These are phyloP conservation scores for Lepiota venenata DNA, from an alignment of 768 basidiomycete species.

Conservation along the genomic window DNA sequence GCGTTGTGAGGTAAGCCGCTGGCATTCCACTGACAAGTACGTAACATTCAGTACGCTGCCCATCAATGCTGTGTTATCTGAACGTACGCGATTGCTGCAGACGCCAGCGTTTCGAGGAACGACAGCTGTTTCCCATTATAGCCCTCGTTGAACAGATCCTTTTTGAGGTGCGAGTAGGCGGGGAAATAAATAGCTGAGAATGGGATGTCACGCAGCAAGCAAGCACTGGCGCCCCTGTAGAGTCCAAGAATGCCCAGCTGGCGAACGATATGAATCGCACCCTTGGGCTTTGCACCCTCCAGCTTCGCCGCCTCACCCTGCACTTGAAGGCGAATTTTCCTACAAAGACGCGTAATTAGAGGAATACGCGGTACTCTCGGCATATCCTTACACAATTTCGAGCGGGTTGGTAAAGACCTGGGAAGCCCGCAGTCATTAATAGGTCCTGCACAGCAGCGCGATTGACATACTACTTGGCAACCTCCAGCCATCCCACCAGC, in stretches of 20 bases:
- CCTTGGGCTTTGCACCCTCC: slow-evolving; percentile 77
- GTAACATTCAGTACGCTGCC: slow-evolving; percentile 24
- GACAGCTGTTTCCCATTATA: slow-evolving; percentile 91
- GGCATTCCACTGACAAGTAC: slow-evolving; percentile 83
- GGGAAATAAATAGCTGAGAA: slow-evolving; percentile 95
- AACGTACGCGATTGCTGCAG: slow-evolving; percentile 81
- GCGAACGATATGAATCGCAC: slow-evolving; percentile 89
- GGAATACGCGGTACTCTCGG: background rate
- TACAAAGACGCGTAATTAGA: slow-evolving; percentile 25
- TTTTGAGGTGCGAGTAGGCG: slow-evolving; percentile 86
- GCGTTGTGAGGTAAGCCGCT: slow-evolving; percentile 90
- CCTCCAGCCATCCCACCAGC: slow-evolving; percentile 95
- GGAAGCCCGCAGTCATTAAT: slow-evolving; percentile 14
- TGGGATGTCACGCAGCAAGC: slow-evolving; percentile 92
- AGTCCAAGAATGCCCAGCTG: slow-evolving; percentile 90
- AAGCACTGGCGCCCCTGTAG: slow-evolving; percentile 92
- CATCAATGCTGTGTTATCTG: slow-evolving; percentile 12
- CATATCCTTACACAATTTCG: slow-evolving; percentile 77
- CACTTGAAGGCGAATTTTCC: slow-evolving; percentile 92
- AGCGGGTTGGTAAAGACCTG: slow-evolving; percentile 97
- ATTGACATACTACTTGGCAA: slow-evolving; percentile 87
- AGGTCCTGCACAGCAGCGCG: background rate
- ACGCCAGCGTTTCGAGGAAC: slow-evolving; percentile 83
- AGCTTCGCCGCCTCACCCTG: slow-evolving; percentile 92
- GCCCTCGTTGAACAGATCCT: slow-evolving; percentile 93